These are phyloP conservation scores for Saccharomyces jurei DNA, from an alignment of 805 yeast genomes.

Conservation along the genomic window DNA sequence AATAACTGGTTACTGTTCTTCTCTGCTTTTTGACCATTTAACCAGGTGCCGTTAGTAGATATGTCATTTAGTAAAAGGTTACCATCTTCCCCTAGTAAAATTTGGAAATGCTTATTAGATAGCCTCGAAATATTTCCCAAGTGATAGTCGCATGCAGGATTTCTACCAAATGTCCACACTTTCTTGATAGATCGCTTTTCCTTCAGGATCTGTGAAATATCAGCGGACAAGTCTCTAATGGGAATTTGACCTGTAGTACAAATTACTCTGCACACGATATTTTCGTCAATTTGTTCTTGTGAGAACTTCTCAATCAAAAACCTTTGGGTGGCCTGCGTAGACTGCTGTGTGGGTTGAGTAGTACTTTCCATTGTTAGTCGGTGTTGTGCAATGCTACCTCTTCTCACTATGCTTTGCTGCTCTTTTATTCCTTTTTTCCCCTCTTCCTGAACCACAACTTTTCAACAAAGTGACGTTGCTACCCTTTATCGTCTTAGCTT, in stretches of 20 bases:
- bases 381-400: background rate
- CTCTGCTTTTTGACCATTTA: constrained; percentile 65
- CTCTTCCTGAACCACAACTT: background rate
- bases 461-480: background rate
- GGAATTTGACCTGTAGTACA: constrained; percentile 52
- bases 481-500: background rate
- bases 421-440: background rate
- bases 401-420: background rate
- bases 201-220: constrained; percentile 23
- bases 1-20: constrained; percentile 73
- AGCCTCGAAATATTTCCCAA: constrained; percentile 57
- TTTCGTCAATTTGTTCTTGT: constrained; percentile 33
- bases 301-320: constrained; percentile 31
- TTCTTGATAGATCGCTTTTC: constrained; percentile 26
- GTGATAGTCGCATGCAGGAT: constrained; percentile 50
- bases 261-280: constrained; percentile 46
- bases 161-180: constrained; percentile 72
- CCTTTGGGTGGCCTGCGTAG: constrained; percentile 35
- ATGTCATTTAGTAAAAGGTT: constrained; percentile 47
- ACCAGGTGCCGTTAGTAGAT: constrained; percentile 88
- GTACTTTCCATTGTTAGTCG: constrained; percentile 23
- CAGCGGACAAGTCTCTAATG: constrained; percentile 38
- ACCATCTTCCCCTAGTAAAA: constrained; percentile 57
- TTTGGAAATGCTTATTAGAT: constrained; percentile 64
- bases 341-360: constrained; percentile 39